These are phyloP conservation scores for Amoebophrya sp. DNA, from an alignment of 169 alveolate species.

Conservation along the genomic window DNA sequence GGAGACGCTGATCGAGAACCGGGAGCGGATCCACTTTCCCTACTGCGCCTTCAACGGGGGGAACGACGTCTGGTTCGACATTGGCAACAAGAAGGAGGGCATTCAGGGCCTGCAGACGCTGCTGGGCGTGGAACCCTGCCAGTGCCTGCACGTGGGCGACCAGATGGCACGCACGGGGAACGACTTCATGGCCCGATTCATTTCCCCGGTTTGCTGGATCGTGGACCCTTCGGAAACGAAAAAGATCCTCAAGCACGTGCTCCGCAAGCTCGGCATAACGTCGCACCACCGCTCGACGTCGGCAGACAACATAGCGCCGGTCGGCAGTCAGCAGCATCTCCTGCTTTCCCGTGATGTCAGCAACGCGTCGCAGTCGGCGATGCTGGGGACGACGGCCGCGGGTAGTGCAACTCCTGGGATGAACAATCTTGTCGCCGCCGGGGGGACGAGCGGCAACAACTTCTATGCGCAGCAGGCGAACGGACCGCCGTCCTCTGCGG, in stretches of 20 bases:
- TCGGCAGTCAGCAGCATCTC: no score
- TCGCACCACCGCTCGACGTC: no score
- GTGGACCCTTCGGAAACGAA: neutral
- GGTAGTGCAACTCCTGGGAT: no score
- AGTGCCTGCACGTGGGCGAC: constrained; percentile 57
- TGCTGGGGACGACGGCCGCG: no score
- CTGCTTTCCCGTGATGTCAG: no score
- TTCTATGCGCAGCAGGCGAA: no score
- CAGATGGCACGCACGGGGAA: constrained; percentile 54
- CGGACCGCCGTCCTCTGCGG: no score
- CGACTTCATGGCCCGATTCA: constrained; percentile 40
- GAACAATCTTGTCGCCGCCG: no score
- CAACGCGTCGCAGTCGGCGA: no score
- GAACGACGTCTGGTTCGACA: constrained; percentile 56
- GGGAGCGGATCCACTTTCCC: constrained; percentile 37
- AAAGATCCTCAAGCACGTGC: neutral
- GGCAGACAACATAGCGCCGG: no score
- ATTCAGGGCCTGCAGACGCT: constrained; percentile 48
- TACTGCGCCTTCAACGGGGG: constrained; percentile 59
- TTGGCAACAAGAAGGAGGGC: constrained; percentile 56
- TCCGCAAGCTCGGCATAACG: neutral
- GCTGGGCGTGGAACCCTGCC: constrained; percentile 38
- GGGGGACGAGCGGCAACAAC: no score
- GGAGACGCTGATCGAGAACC: neutral
- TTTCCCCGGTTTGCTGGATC: neutral